A percentile compares a stretch with the other conserved stretches of the same genome.
Evolutionary conservation across 768 basidiomycete genomes (phyloP).

Genomic region (Leucocoprinus birnbaumii): DNA sequence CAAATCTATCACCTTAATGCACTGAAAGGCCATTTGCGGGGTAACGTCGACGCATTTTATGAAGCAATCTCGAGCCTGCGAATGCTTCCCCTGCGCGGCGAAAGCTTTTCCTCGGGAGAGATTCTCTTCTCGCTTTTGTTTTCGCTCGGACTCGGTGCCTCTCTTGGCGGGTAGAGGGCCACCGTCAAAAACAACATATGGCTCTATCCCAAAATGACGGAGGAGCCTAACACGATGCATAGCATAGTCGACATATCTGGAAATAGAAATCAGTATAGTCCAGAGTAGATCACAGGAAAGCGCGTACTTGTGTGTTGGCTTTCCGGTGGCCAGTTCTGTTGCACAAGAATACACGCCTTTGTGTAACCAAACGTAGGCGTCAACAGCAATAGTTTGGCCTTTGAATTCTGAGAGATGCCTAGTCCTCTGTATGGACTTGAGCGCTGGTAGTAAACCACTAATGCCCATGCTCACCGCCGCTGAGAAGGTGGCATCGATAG

Average conservation of each 20-base stretch:
- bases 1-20: constrained; percentile 75
- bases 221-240: constrained; percentile 91
- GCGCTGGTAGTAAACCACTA: constrained; percentile 80
- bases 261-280: background rate
- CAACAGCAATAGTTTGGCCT: constrained; percentile 86
- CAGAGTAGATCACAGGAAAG: background rate
- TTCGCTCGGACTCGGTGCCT: constrained; percentile 81
- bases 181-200: constrained; percentile 95
- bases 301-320: constrained; percentile 77
- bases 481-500: constrained; percentile 5
- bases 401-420: constrained; percentile 78
- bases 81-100: constrained; percentile 71
- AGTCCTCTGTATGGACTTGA: constrained; percentile 84
- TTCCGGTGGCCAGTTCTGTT: constrained; percentile 84
- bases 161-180: constrained; percentile 94
- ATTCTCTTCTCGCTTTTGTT: constrained; percentile 72
- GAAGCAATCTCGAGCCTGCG: constrained; percentile 84
- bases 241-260: constrained; percentile 96
- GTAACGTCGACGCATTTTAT: constrained; percentile 93
- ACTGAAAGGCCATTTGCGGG: constrained; percentile 94
- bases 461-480: constrained; percentile 78
- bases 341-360: constrained; percentile 89
- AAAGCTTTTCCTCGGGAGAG: constrained; percentile 71
- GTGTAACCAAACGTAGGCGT: constrained; percentile 95
- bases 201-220: constrained; percentile 78